A percentile compares a stretch with the other conserved stretches of the same genome.
Conservation (phyloP, 441 rosid species). For the Bruguiera hainesii region DNA sequence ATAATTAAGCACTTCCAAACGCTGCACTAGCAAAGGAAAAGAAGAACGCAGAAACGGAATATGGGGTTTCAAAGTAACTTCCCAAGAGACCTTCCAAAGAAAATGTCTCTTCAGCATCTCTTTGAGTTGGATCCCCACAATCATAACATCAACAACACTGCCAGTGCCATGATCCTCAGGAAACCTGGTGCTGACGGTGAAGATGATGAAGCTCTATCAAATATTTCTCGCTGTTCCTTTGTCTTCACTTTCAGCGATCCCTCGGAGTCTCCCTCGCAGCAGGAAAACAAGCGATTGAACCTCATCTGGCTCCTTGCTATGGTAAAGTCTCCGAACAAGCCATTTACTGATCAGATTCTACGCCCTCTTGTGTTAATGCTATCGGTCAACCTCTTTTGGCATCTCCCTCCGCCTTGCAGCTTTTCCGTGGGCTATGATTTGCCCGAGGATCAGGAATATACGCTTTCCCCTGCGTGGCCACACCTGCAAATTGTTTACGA, state of each 20-base stretch:
- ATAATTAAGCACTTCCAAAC: neutral
- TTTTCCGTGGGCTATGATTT: conserved; percentile 17
- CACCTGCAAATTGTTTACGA: conserved; percentile 52
- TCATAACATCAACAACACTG: neutral
- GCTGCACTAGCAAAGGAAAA: neutral
- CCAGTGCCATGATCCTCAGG: conserved; percentile 22
- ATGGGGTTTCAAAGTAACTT: conserved; percentile 39
- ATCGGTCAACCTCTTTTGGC: conserved; percentile 43
- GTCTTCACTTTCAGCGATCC: conserved; percentile 45
- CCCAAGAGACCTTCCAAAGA: conserved; percentile 31
- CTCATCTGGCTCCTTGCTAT: conserved; percentile 40
- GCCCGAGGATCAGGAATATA: conserved; percentile 43
- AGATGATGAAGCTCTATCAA: conserved; percentile 32
- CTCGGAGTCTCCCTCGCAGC: conserved; percentile 46
- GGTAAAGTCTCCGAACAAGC: conserved; percentile 29
- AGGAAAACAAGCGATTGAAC: conserved; percentile 43
- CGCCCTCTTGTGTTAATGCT: conserved; percentile 44
- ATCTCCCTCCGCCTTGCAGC: conserved; percentile 43
- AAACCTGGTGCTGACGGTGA: conserved; percentile 23
- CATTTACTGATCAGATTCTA: conserved; percentile 27
- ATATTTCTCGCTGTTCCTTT: conserved; percentile 33
- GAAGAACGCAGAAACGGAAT: neutral
- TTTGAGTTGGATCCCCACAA: conserved; percentile 35
- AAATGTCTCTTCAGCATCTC: conserved; percentile 33
- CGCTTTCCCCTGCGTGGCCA: conserved; percentile 38